Conservation (phyloP, 345 rosid genomes). For the Dipteronia sinensis region DNA sequence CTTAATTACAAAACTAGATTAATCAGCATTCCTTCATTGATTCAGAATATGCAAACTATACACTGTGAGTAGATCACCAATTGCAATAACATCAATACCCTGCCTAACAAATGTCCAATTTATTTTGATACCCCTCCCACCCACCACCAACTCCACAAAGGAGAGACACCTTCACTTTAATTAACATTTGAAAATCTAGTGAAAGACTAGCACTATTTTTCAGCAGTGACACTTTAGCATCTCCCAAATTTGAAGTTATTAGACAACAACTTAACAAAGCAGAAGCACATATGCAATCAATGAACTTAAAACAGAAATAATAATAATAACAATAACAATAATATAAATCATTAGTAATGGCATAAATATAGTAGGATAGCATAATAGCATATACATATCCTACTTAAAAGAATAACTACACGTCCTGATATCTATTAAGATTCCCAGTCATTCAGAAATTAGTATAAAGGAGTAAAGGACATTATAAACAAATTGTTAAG, state of each 20-base stretch:
- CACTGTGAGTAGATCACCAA: constrained; percentile 6
- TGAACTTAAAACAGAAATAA: background rate
- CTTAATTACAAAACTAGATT: background rate
- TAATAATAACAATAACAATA: background rate
- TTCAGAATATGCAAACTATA: background rate
- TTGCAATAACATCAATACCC: background rate
- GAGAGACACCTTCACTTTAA: background rate
- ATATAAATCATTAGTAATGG: background rate
- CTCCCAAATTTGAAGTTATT: background rate
- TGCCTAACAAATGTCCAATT: background rate
- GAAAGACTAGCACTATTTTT: background rate
- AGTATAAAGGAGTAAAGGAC: background rate
- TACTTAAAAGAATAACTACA: background rate
- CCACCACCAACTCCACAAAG: background rate
- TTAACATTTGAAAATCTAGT: background rate
- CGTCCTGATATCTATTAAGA: background rate
- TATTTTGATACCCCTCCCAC: background rate
- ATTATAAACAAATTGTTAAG: background rate
- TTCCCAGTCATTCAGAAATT: background rate
- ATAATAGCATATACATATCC: background rate
- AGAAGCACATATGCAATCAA: background rate
- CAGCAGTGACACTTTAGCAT: background rate
- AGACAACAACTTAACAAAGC: background rate
- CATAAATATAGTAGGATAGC: background rate
- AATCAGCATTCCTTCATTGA: background rate